Evolutionary conservation across 2,329 filamentous ascomycete genomes (phyloP).

Genomic region (Ophiostoma novo-ulmi): DNA sequence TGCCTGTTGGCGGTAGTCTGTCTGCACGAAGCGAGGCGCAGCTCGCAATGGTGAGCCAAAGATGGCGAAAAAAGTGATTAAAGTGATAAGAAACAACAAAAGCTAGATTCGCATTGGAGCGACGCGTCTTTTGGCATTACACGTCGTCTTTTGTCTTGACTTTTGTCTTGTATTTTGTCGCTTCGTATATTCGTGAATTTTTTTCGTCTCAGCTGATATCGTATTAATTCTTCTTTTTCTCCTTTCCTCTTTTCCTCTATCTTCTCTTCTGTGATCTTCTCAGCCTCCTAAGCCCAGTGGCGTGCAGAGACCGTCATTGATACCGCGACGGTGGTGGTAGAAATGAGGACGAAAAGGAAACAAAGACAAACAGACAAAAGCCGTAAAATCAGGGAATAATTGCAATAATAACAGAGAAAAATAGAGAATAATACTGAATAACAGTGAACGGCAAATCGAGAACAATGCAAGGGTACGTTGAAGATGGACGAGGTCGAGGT

Average conservation of each 20-base stretch:
- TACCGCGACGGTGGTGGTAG: not conserved
- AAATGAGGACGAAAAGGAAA: not conserved
- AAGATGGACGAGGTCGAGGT: not conserved
- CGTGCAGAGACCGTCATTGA: conserved; percentile 6
- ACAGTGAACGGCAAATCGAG: not conserved
- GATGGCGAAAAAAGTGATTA: not conserved
- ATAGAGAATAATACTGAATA: not conserved
- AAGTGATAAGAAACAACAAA: not conserved
- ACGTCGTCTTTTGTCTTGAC: not conserved
- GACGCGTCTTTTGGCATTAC: conserved; percentile 12
- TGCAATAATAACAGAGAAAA: not conserved
- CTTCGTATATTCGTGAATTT: not conserved
- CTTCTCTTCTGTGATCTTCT: not conserved
- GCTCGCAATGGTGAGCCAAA: not conserved
- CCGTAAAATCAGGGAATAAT: conserved; percentile 7
- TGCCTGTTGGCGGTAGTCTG: not conserved
- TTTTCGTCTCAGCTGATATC: not conserved
- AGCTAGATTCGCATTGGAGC: not conserved
- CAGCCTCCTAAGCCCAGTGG: conserved; percentile 1
- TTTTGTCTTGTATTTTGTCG: not conserved
- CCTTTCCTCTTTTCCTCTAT: not conserved
- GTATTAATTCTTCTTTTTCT: not conserved
- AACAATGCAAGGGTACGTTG: not conserved
- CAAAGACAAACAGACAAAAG: not conserved
- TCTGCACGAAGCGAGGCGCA: conserved; percentile 12